phyloP scores from a whole-genome alignment of 1,284 basidiomycete genomes.

The Cryptococcus jaspeensis region DNA sequence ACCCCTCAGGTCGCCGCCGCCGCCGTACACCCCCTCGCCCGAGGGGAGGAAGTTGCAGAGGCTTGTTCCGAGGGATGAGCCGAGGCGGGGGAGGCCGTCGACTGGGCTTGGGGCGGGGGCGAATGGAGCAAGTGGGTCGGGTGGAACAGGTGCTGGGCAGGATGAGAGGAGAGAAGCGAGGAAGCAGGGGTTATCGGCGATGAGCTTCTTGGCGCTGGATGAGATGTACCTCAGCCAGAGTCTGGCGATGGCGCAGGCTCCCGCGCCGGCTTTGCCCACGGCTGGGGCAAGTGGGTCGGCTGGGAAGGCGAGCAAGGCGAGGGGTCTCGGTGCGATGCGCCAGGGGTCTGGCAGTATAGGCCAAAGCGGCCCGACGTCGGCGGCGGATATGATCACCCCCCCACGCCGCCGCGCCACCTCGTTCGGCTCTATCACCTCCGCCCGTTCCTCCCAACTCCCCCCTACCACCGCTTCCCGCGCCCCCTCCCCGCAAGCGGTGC shows the following conservation, averaged over 20 bases:
- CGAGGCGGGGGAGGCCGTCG: neutral
- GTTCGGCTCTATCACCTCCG: neutral
- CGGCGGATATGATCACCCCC: neutral
- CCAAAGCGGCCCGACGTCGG: neutral
- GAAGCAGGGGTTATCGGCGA: slow-evolving; percentile 9
- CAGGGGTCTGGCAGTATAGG: neutral
- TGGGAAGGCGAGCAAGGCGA: too few relatives aligned
- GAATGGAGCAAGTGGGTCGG: neutral
- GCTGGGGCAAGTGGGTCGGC: too few relatives aligned
- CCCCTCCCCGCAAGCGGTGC: neutral
- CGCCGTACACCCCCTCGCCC: neutral
- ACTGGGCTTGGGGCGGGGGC: neutral
- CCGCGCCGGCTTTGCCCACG: neutral
- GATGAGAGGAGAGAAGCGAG: neutral
- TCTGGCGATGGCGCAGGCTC: neutral
- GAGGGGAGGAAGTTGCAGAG: neutral
- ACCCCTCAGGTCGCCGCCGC: too few relatives aligned
- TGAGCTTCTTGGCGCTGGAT: slow-evolving; percentile 21
- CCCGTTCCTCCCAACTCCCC: neutral
- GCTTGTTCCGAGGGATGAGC: slow-evolving; percentile 11
- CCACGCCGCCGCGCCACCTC: neutral
- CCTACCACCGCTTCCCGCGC: neutral
- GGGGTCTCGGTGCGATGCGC: too few relatives aligned
- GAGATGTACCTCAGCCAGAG: neutral
- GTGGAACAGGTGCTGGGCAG: too few relatives aligned